Percentiles rank a stretch among this genome's conserved stretches.
Conservation (phyloP, 441 rosid genomes). For the Theobroma grandiflorum region DNA sequence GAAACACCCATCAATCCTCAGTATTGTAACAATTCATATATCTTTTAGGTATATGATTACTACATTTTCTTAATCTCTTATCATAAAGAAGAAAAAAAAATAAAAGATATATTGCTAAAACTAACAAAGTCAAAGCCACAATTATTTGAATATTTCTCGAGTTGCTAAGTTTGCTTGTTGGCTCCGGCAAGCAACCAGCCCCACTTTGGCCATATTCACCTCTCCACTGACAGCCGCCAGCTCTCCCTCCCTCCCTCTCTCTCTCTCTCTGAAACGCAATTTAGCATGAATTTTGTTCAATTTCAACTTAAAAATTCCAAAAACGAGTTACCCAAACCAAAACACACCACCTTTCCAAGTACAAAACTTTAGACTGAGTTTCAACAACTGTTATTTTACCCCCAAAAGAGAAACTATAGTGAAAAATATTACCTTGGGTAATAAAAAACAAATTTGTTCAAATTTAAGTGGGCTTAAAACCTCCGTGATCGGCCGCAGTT, state of each 20-base stretch:
- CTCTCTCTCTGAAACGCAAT: not conserved
- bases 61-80: not conserved
- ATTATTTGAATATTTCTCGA: conserved; percentile 44
- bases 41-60: not conserved
- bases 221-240: conserved; percentile 19
- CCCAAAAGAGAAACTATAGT: too few species aligned
- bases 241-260: not conserved
- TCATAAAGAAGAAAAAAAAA: not conserved
- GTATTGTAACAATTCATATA: not conserved
- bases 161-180: conserved; percentile 40
- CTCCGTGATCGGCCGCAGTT: too few species aligned
- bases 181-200: conserved; percentile 37
- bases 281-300: conserved; percentile 14
- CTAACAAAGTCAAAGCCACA: conserved; percentile 43
- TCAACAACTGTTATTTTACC: too few species aligned
- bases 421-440: too few species aligned
- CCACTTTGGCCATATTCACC: conserved; percentile 9
- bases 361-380: too few species aligned
- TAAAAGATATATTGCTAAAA: not conserved
- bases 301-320: not conserved
- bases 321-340: not conserved
- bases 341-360: too few species aligned
- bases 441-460: too few species aligned
- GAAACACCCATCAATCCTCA: not conserved
- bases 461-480: too few species aligned